Evolutionary conservation across 2,329 filamentous ascomycete genomes (phyloP), one percentile per base, ranked within the genome.

Genomic region (Neonectria faginata): DNA sequence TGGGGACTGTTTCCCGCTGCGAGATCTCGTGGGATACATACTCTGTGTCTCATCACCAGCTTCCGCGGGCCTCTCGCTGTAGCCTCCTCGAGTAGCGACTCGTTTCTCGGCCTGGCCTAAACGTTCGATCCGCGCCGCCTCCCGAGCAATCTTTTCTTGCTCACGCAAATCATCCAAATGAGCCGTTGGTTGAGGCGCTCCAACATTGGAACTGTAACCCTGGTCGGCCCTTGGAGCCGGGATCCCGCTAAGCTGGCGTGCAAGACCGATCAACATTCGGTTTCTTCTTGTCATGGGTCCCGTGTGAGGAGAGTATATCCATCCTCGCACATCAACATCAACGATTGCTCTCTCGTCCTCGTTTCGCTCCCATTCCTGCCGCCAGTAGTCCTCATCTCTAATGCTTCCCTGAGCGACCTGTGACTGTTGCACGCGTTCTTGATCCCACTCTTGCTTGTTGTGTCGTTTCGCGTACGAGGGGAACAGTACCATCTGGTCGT

Each of bases 401-500:
- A 86, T 81, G 2, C 80, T 79, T 25, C 80, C 78, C 74, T 68
- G 74, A 71, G 75, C 79, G 47, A 67, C 76, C 33, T 67, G 71
- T 42, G 70, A 67, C 31, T 73, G 69, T 58, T 76, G 77, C 25
- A 71, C 65, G 25, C 73, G 62, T 33, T 68, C 66, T 18, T 78
- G 73, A n/a, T 68, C 71, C 70, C 79, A 79, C n/a, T 78, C 78
- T 67, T 79, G 77, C 75, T 80, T 90, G 36, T 87, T 78, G 76
- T 97, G 91, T 65, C 85, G 85, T 75, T 94, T 89, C 9, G 93
- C 93, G 77, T 99, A 99, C 57, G 93, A 97, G 0, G 96, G 96
- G 71, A 99, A 99, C 25, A 99, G 78, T 10, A 99, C 88, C 89
- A 99, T 93, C 80, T 98, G 93, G 77, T 97, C 94, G 65, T 93